A percentile compares a stretch with the other conserved stretches of the same genome.
Evolutionary conservation across 176 grass and related monocot genomes (phyloP).

Genomic region (Oryza glaberrima): DNA sequence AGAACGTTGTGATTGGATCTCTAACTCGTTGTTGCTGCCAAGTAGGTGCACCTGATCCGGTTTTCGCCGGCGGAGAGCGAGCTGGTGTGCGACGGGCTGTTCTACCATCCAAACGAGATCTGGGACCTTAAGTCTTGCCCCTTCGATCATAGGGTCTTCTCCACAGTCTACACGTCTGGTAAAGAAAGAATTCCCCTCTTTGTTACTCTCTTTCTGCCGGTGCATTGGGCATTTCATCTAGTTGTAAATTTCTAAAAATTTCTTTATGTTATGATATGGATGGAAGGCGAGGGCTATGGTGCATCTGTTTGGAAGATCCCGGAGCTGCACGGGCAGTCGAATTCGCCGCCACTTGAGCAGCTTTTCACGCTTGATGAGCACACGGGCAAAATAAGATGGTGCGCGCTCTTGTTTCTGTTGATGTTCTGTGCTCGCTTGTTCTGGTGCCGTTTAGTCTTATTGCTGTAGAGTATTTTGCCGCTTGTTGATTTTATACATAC

Average conservation of each 20-base stretch:
- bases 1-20: conserved; percentile 42
- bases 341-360: conserved; percentile 82
- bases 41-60: conserved; percentile 94
- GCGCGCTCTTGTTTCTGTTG: conserved; percentile 34
- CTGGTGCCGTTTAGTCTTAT: conserved; percentile 14
- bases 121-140: conserved; percentile 99
- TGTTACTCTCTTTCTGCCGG: background rate
- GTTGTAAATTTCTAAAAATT: background rate
- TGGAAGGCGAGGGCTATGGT: conserved; percentile 83
- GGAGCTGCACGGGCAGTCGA: conserved; percentile 69
- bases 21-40: background rate
- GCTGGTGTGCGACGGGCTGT: conserved; percentile 88
- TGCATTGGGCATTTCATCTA: conserved; percentile 17
- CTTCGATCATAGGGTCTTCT: conserved; percentile 84
- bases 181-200: conserved; percentile 16
- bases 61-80: conserved; percentile 70
- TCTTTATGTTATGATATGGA: conserved; percentile 18
- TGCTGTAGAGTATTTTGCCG: background rate
- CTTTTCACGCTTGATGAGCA: conserved; percentile 65
- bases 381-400: conserved; percentile 78
- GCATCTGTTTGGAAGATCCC: conserved; percentile 86
- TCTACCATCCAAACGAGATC: conserved; percentile 99
- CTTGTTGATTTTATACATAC: background rate
- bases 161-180: conserved; percentile 95
- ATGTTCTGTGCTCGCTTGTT: background rate